These are phyloP conservation scores for Clathrospora elynae DNA, from an alignment of 2,329 filamentous ascomycete species.

Conservation along the genomic window DNA sequence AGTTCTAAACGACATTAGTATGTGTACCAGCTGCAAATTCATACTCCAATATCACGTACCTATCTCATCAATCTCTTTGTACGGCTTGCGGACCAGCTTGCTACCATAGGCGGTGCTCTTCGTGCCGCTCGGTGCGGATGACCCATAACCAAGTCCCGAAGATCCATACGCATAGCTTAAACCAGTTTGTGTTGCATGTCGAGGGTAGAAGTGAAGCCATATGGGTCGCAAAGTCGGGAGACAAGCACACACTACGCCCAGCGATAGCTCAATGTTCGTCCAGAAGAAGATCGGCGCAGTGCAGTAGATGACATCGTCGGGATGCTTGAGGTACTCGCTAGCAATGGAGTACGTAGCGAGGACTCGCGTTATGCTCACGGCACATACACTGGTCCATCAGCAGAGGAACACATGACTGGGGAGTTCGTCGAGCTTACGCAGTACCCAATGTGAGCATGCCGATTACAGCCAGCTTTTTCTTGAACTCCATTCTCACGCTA, in stretches of 20 bases:
- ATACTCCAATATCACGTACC: constrained; percentile 3
- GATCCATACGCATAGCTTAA: constrained; percentile 19
- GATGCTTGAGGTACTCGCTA: constrained; percentile 25
- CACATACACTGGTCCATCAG: constrained; percentile 25
- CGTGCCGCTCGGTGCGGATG: constrained; percentile 18
- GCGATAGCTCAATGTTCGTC: constrained; percentile 37
- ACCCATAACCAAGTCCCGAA: constrained; percentile 19
- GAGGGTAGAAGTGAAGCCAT: constrained; percentile 26
- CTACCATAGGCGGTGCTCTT: constrained; percentile 16
- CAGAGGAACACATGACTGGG: too few species aligned
- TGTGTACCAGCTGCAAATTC: not conserved
- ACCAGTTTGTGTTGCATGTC: constrained; percentile 12
- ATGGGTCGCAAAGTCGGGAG: constrained; percentile 35
- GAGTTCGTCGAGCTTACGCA: constrained; percentile 28
- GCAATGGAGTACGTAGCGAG: constrained; percentile 27
- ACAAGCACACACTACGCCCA: constrained; percentile 33
- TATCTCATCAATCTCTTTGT: constrained; percentile 30
- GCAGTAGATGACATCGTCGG: constrained; percentile 31
- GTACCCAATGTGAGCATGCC: constrained; percentile 29
- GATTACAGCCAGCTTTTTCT: constrained; percentile 29
- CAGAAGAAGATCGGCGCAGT: constrained; percentile 38
- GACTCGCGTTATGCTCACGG: constrained; percentile 29
- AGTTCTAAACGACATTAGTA: constrained; percentile 18
- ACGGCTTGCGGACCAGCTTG: constrained; percentile 21
- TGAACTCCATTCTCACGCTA: constrained; percentile 23